Conservation (phyloP, 2,329 filamentous ascomycete genomes). For the Lasiodiplodia theobromae region DNA sequence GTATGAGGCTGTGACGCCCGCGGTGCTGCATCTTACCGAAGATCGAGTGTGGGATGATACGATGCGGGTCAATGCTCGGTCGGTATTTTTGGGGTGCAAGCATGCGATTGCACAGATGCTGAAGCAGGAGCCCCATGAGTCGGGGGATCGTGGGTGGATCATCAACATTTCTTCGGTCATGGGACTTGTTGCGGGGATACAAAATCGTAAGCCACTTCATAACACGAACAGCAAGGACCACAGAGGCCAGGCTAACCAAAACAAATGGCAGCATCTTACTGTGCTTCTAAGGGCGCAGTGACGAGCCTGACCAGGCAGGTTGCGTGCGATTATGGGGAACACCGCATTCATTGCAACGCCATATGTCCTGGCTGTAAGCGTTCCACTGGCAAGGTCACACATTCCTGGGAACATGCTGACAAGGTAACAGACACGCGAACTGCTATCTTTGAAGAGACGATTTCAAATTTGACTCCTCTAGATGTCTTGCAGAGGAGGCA, state of each 20-base stretch:
- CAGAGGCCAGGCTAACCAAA: neutral
- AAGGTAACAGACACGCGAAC: neutral
- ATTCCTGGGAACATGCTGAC: neutral
- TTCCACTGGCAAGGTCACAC: neutral
- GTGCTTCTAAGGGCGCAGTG: constrained; percentile 60
- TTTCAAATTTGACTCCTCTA: neutral
- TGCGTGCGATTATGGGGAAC: constrained; percentile 58
- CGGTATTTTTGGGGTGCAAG: constrained; percentile 46
- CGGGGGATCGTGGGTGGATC: constrained; percentile 56
- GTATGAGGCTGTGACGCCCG: constrained; percentile 36
- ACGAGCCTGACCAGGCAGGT: constrained; percentile 53
- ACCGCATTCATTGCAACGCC: constrained; percentile 61
- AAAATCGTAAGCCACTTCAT: neutral
- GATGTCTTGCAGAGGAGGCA: constrained; percentile 35
- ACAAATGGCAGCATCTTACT: constrained; percentile 45
- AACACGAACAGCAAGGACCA: too few relatives aligned
- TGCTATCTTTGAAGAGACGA: constrained; percentile 6
- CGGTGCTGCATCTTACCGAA: constrained; percentile 36
- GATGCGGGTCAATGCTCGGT: constrained; percentile 42
- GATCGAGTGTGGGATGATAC: constrained; percentile 40
- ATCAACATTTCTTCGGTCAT: constrained; percentile 62
- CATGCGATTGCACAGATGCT: constrained; percentile 44
- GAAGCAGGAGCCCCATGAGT: constrained; percentile 37
- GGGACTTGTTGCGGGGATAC: constrained; percentile 35
- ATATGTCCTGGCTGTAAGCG: constrained; percentile 60